A percentile compares a stretch with the other conserved stretches of the same genome.
phyloP scores from a whole-genome alignment of 257 asterid species.

The Ehretia macrophylla region DNA sequence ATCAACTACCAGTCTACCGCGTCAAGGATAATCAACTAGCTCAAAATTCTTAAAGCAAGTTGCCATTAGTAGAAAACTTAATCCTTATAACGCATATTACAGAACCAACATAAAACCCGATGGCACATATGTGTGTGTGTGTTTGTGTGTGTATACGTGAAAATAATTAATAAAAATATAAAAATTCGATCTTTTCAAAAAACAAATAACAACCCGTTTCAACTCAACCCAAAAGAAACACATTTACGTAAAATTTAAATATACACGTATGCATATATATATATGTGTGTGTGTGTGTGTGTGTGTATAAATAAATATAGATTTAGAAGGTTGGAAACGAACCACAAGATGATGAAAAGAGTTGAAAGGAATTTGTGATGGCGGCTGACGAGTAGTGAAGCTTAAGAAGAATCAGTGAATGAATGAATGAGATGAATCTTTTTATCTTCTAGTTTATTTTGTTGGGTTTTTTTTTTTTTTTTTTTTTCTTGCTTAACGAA shows the following conservation, averaged over 20 bases:
- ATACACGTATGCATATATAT: too few relatives aligned
- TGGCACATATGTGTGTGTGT: too few relatives aligned
- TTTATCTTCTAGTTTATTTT: neutral
- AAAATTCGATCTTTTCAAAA: conserved; percentile 1
- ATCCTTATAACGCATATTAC: too few relatives aligned
- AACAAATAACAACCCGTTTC: conserved; percentile 8
- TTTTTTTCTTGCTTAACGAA: neutral
- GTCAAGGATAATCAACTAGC: neutral
- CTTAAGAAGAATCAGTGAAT: neutral
- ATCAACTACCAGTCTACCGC: too few relatives aligned
- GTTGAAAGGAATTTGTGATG: neutral
- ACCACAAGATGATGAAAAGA: conserved; percentile 2
- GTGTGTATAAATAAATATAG: neutral
- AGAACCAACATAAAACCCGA: too few relatives aligned
- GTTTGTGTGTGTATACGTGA: too few relatives aligned
- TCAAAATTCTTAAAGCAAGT: too few relatives aligned
- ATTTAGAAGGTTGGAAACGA: neutral
- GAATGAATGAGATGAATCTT: neutral
- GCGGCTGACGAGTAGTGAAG: neutral
- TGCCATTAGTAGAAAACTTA: too few relatives aligned
- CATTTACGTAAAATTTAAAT: neutral
- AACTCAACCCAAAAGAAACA: conserved; percentile 8
- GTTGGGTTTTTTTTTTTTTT: neutral
- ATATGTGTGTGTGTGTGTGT: neutral
- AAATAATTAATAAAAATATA: neutral